Percentiles rank a stretch among this genome's conserved stretches.
phyloP scores from a whole-genome alignment of 352 stramenopile genomes.

The Globisporangium takayamanum region DNA sequence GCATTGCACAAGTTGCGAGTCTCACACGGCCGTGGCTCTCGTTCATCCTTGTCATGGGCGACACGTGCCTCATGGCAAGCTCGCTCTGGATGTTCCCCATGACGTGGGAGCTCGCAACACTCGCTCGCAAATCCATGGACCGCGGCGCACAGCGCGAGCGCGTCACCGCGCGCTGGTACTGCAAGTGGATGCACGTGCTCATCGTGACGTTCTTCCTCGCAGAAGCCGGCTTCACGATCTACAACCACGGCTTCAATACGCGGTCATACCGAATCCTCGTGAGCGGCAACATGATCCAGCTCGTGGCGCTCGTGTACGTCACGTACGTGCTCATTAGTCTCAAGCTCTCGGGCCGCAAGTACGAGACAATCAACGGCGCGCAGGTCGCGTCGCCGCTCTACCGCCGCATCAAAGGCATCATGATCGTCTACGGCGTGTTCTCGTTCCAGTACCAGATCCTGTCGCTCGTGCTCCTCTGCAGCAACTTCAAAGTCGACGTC shows the following conservation, averaged over 20 bases:
- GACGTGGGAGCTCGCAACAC: constrained; percentile 32
- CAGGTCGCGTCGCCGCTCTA: constrained; percentile 50
- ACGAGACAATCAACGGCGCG: constrained; percentile 36
- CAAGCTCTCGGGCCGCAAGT: constrained; percentile 40
- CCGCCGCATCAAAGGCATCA: constrained; percentile 50
- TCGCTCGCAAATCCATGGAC: constrained; percentile 38
- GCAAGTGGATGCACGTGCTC: constrained; percentile 28
- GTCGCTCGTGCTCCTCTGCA: constrained; percentile 36
- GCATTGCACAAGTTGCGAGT: constrained; percentile 29
- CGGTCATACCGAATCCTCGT: constrained; percentile 32
- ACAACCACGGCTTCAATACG: constrained; percentile 30
- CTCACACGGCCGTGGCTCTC: constrained; percentile 34
- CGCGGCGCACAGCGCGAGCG: constrained; percentile 23
- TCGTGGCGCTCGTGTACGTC: constrained; percentile 32
- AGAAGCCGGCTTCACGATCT: constrained; percentile 30
- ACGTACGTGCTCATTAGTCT: constrained; percentile 31
- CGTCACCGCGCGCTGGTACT: constrained; percentile 19
- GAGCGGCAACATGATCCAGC: constrained; percentile 37
- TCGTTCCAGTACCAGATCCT: constrained; percentile 43
- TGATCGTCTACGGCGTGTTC: constrained; percentile 45
- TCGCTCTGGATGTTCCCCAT: constrained; percentile 48
- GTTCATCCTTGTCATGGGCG: constrained; percentile 31
- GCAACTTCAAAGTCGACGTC: constrained; percentile 23
- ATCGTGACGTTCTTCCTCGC: constrained; percentile 30
- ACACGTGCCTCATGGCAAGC: constrained; percentile 31